Evolutionary conservation across 2,329 filamentous ascomycete genomes (phyloP), one percentile per base, ranked within the genome.

Genomic region (Drechslerella coelobrocha): DNA sequence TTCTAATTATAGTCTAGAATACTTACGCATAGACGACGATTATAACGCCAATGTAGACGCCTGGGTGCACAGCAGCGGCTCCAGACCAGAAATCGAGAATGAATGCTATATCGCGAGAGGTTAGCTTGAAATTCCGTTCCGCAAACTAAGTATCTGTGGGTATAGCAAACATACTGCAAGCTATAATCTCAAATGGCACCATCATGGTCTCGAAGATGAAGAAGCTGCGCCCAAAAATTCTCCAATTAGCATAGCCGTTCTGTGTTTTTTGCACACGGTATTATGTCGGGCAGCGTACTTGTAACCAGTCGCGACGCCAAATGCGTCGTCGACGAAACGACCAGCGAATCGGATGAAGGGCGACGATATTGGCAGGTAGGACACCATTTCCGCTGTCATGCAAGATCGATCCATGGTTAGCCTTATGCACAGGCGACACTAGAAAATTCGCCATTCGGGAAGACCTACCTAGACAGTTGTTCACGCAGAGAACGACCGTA

Each of bases 271-370:
- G n/a, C n/a, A n/a, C n/a, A n/a, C n/a, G n/a, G n/a, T n/a, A n/a
- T n/a, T n/a, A n/a, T n/a, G n/a, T n/a, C n/a, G n/a, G n/a, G n/a
- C n/a, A 3, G 54, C 65, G 1, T 63, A 90, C 77, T 90, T 90
- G 84, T 88, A 90, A 3, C 88, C 88, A 1, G 86, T 84, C 5
- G 87, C 87, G 62, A 90, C 88, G 0, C 88, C 88, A 68, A 91
- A 89, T 1, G 88, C 87, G 73, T 90, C 88, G 74, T 91, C 89
- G 27, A 91, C 88, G 73, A 86, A 91, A 50, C 88, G 84, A 12
- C 88, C 88, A 2, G 89, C 89, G 75, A 92, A 90, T 24, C 88
- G 86, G 76, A 92, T 89, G 77, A 92, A 92, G 0, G 89, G 88
- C 41, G 88, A 90, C 0, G 88, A 90, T 59, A 92, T 89, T 6